Conservation (phyloP, 148 eudicot species). For the Persicaria tinctoria region DNA sequence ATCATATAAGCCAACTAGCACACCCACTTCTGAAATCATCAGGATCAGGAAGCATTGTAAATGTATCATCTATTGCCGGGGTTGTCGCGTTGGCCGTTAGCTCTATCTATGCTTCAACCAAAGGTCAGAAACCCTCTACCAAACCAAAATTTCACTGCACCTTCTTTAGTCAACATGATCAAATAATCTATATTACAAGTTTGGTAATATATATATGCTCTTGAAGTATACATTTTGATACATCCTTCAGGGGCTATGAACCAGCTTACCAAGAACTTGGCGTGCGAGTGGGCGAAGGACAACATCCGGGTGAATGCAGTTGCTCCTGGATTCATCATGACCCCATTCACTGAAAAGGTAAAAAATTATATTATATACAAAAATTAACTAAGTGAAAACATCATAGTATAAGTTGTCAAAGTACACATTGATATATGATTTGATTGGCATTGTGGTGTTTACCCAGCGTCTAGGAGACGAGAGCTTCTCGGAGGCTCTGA, state of each 20-base stretch:
- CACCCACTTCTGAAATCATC: constrained; percentile 18
- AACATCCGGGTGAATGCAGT: constrained; percentile 32
- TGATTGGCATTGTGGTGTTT: not conserved
- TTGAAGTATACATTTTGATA: too few relatives aligned
- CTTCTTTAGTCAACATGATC: not conserved
- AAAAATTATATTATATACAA: not conserved
- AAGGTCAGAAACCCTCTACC: not conserved
- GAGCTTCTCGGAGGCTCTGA: constrained; percentile 5
- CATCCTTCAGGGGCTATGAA: constrained; percentile 26
- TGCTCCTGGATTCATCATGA: constrained; percentile 29
- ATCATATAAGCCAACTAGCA: constrained; percentile 13
- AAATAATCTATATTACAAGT: too few relatives aligned
- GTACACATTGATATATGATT: not conserved
- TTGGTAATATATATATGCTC: too few relatives aligned
- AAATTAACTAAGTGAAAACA: too few relatives aligned
- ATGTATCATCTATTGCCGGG: constrained; percentile 11
- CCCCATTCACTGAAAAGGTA: constrained; percentile 18
- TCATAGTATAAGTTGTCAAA: not conserved
- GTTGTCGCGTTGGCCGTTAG: constrained; percentile 4
- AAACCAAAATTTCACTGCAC: too few relatives aligned
- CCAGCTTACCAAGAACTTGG: constrained; percentile 36
- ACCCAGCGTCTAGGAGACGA: not conserved
- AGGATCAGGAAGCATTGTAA: constrained; percentile 7
- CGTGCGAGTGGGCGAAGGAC: constrained; percentile 43
- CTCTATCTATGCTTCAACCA: constrained; percentile 12